These are phyloP conservation scores for Verticillium albo-atrum DNA, from an alignment of 2,329 filamentous ascomycete species.

Conservation along the genomic window DNA sequence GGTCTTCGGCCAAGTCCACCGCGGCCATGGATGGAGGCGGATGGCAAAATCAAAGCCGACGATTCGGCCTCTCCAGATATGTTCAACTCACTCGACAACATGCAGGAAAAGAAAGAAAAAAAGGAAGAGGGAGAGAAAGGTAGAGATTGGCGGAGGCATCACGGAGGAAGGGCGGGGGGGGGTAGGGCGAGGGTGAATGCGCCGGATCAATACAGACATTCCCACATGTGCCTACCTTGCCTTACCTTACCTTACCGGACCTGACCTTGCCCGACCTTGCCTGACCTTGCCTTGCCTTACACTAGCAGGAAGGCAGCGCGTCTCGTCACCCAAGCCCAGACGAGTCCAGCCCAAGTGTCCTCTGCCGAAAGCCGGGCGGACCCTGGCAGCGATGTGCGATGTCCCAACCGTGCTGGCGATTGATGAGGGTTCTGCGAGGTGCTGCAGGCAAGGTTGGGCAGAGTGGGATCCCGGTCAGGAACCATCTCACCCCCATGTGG, in stretches of 20 bases:
- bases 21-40: constrained; percentile 24
- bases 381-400: not conserved
- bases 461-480: not conserved
- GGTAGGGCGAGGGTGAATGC: not conserved
- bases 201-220: not conserved
- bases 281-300: no score
- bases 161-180: not conserved
- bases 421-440: not conserved
- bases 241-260: no score
- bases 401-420: not conserved
- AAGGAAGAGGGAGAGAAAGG: constrained; percentile 7
- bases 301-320: not conserved
- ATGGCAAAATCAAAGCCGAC: constrained; percentile 1
- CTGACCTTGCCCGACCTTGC: no score
- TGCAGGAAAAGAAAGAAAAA: constrained; percentile 6
- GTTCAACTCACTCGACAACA: not conserved
- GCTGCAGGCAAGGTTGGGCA: not conserved
- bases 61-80: not conserved
- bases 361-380: not conserved
- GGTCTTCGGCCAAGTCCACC: constrained; percentile 31
- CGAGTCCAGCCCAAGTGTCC: not conserved
- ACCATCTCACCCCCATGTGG: not conserved
- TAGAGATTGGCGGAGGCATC: not conserved
- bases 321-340: not conserved
- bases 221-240: no score